phyloP scores from a whole-genome alignment of 306 rosid genomes.

The Fragaria iinumae region DNA sequence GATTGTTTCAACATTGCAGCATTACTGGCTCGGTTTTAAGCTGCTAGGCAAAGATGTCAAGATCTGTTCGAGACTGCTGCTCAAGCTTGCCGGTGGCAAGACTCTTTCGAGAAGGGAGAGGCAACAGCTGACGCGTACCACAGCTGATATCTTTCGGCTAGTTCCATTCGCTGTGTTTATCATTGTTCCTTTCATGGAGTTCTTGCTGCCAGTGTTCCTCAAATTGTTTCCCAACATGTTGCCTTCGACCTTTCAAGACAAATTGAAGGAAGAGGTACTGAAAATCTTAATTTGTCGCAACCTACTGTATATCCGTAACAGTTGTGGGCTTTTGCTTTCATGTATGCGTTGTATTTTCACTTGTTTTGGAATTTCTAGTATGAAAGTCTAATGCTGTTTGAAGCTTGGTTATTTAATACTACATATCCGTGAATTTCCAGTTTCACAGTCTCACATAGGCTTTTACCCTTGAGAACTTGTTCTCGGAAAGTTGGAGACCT shows the following conservation, averaged over 20 bases:
- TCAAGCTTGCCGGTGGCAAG: slow-evolving; percentile 92
- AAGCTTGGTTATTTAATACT: background rate
- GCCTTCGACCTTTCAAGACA: slow-evolving; percentile 95
- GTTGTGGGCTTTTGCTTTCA: background rate
- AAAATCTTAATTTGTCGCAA: background rate
- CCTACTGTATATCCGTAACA: background rate
- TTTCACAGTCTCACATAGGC: background rate
- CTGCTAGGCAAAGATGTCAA: slow-evolving; percentile 80
- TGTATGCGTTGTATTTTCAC: background rate
- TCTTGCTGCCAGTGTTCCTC: slow-evolving; percentile 79
- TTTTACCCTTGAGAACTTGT: background rate
- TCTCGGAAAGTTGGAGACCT: background rate
- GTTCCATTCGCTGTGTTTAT: slow-evolving; percentile 88
- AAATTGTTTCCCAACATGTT: slow-evolving; percentile 92
- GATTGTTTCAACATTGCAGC: slow-evolving; percentile 68
- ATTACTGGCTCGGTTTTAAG: slow-evolving; percentile 92
- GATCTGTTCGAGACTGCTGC: slow-evolving; percentile 74
- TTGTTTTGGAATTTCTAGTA: background rate
- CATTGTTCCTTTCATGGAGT: slow-evolving; percentile 91
- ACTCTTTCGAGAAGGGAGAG: slow-evolving; percentile 90
- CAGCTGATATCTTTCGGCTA: slow-evolving; percentile 87
- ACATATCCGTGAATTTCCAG: background rate
- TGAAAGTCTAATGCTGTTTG: background rate
- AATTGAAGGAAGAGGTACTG: slow-evolving; percentile 87
- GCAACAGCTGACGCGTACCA: slow-evolving; percentile 87